Conservation (phyloP, 257 asterid species). For the Forsythia viridissima region DNA sequence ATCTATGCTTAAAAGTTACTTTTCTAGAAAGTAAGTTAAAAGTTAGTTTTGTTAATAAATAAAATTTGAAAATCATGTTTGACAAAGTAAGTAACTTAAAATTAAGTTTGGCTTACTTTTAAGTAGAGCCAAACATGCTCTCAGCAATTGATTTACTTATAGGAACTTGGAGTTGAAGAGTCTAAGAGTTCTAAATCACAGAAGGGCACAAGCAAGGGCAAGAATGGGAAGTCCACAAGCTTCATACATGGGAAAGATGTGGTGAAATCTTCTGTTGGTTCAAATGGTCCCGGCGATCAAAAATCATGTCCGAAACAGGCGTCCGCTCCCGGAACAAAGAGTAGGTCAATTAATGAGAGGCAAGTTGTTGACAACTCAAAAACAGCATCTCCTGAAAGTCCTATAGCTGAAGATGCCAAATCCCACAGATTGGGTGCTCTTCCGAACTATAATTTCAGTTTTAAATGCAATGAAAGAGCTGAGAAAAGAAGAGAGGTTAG, state of each 20-base stretch:
- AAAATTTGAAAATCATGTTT: not conserved
- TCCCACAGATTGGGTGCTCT: constrained; percentile 65
- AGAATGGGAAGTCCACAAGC: constrained; percentile 33
- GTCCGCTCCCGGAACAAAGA: constrained; percentile 27
- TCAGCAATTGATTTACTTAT: not conserved
- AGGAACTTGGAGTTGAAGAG: not conserved
- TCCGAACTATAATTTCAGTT: constrained; percentile 77
- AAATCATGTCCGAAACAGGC: constrained; percentile 28
- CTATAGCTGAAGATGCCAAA: constrained; percentile 63
- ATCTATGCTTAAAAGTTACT: constrained; percentile 1
- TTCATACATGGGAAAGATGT: constrained; percentile 32
- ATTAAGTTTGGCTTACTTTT: not conserved
- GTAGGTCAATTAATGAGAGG: constrained; percentile 31
- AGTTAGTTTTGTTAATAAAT: not conserved
- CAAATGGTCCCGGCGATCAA: constrained; percentile 42
- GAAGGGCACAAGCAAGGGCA: constrained; percentile 21
- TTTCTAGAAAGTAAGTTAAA: not conserved
- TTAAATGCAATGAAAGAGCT: constrained; percentile 93
- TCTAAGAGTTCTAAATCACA: not conserved
- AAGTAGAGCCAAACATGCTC: not conserved
- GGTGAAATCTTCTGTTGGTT: constrained; percentile 25
- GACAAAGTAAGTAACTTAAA: not conserved
- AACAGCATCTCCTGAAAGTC: constrained; percentile 41
- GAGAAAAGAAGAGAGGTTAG: constrained; percentile 92
- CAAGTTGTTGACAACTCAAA: constrained; percentile 30